These are phyloP conservation scores for Globisporangium splendens DNA, from an alignment of 352 stramenopile species.

Conservation along the genomic window DNA sequence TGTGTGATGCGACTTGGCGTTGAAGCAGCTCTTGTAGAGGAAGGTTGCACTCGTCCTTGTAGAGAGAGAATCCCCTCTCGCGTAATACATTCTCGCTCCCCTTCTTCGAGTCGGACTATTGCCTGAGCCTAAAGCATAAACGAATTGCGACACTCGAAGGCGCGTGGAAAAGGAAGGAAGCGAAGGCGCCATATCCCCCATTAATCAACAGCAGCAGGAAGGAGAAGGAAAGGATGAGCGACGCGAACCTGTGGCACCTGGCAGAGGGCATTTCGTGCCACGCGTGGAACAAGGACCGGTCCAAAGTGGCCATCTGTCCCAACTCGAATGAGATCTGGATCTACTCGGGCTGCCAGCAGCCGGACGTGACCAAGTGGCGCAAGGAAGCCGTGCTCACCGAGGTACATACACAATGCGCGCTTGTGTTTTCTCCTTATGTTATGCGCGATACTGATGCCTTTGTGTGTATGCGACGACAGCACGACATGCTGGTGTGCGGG, in stretches of 20 bases:
- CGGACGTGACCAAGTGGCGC: conserved; percentile 79
- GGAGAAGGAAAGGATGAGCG: conserved; percentile 26
- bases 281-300: conserved; percentile 90
- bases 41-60: conserved; percentile 16
- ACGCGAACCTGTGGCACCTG: conserved; percentile 70
- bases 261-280: conserved; percentile 88
- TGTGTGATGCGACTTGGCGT: conserved; percentile 3
- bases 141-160: conserved; percentile 5
- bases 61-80: conserved; percentile 23
- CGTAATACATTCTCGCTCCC: neutral
- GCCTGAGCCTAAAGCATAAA: neutral
- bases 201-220: too few relatives aligned
- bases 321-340: conserved; percentile 94
- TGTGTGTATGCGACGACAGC: conserved; percentile 37
- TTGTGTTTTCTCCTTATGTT: neutral
- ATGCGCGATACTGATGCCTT: neutral
- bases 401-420: conserved; percentile 20
- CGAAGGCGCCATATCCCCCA: too few relatives aligned
- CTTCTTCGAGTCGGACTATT: neutral
- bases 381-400: conserved; percentile 83
- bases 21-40: conserved; percentile 35
- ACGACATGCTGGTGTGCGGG: conserved; percentile 92
- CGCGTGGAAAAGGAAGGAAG: neutral
- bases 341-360: conserved; percentile 78
- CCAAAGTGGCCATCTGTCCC: conserved; percentile 88